Evolutionary conservation across 73 alveolate genomes (phyloP).

Genomic region (Paramecium sonneborni): DNA sequence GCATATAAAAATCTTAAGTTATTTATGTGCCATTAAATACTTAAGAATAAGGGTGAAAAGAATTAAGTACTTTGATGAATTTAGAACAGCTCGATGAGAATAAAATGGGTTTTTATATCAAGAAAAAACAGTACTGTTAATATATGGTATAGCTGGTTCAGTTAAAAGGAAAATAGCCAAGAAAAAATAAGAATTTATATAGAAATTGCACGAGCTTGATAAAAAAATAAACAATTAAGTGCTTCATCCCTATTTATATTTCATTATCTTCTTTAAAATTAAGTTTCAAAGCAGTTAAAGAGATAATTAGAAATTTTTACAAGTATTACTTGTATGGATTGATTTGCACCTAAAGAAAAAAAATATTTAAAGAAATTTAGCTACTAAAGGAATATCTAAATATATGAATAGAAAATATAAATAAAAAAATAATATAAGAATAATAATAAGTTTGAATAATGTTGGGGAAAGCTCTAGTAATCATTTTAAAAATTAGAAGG

Average conservation of each 20-base stretch:
- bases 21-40: neutral
- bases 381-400: neutral
- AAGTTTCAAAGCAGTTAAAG: neutral
- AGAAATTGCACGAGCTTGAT: neutral
- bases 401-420: neutral
- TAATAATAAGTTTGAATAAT: neutral
- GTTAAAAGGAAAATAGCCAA: constrained; percentile 18
- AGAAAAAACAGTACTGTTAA: neutral
- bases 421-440: neutral
- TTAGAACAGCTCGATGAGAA: neutral
- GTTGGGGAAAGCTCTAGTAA: neutral
- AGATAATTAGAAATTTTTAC: neutral
- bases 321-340: neutral
- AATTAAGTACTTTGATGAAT: neutral
- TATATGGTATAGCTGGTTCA: neutral
- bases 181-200: neutral
- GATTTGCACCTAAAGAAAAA: neutral
- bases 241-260: neutral
- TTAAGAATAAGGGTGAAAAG: neutral
- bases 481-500: neutral
- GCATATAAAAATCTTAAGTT: neutral
- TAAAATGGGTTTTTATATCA: neutral
- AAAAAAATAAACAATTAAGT: neutral
- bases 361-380: neutral
- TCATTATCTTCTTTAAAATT: neutral